Percentiles rank a stretch among this genome's conserved stretches.
Conservation (phyloP, 1,284 basidiomycete species). For the Cryptococcus wingfieldii region DNA sequence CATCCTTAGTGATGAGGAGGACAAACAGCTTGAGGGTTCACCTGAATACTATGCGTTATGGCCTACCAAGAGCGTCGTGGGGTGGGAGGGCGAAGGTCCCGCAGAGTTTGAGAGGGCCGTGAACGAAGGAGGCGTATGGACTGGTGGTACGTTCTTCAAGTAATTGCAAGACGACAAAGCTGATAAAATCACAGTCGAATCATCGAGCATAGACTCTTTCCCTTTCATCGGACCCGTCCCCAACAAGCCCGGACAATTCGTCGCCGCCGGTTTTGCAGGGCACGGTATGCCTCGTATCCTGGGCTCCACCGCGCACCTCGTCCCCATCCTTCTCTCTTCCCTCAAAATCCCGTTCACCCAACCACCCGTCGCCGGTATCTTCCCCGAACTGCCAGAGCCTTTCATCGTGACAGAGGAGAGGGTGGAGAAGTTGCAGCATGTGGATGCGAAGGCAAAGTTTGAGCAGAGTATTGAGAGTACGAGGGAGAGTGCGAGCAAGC, state of each 20-base stretch:
- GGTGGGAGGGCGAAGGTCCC: conserved; percentile 14
- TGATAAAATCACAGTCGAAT: conserved; percentile 9
- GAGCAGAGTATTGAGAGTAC: conserved; percentile 6
- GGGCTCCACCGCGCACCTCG: conserved; percentile 17
- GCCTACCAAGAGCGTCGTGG: conserved; percentile 15
- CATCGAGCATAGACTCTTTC: conserved; percentile 16
- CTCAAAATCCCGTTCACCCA: conserved; percentile 6
- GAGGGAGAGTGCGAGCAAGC: conserved; percentile 5
- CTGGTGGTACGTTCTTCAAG: conserved; percentile 15
- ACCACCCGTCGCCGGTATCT: not conserved
- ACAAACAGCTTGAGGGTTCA: conserved; percentile 15
- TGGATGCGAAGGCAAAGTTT: conserved; percentile 6
- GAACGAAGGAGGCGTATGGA: conserved; percentile 25
- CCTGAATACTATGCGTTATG: conserved; percentile 19
- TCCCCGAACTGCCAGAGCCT: conserved; percentile 18
- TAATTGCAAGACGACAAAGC: no score
- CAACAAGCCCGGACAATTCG: conserved; percentile 12
- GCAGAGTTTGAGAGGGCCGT: conserved; percentile 12
- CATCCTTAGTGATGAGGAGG: conserved; percentile 20
- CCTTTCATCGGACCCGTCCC: conserved; percentile 23
- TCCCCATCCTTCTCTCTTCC: conserved; percentile 9
- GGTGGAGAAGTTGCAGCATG: conserved; percentile 6
- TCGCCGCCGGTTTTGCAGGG: conserved; percentile 21
- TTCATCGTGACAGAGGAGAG: conserved; percentile 16
- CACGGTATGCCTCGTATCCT: conserved; percentile 32